A percentile compares a stretch with the other conserved stretches of the same genome.
Conservation (phyloP, 345 rosid genomes). For the Isatis tinctoria region DNA sequence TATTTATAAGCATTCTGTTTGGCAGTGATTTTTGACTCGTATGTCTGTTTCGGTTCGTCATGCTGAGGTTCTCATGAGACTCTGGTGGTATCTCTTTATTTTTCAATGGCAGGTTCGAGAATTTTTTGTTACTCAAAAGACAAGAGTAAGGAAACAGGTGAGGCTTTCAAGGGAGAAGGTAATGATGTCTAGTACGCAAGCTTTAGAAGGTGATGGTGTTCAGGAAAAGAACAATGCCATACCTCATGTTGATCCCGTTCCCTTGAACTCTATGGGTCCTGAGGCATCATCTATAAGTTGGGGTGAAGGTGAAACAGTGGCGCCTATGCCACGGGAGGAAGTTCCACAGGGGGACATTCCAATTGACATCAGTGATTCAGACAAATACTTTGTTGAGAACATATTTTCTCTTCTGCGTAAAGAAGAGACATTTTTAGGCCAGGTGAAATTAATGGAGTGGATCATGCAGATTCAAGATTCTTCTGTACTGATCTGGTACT, state of each 20-base stretch:
- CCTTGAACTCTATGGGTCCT: constrained; percentile 35
- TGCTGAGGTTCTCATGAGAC: not conserved
- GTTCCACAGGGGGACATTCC: constrained; percentile 46
- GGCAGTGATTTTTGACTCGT: not conserved
- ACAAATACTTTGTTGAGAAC: constrained; percentile 66
- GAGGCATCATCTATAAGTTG: constrained; percentile 39
- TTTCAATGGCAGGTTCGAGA: constrained; percentile 66
- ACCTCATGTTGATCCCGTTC: constrained; percentile 25
- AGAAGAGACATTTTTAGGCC: constrained; percentile 94
- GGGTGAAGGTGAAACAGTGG: constrained; percentile 47
- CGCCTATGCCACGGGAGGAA: constrained; percentile 51
- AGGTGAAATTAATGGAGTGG: constrained; percentile 88
- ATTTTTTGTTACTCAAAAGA: constrained; percentile 76
- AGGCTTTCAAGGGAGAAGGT: constrained; percentile 80
- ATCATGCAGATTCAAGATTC: constrained; percentile 81
- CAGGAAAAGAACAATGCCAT: constrained; percentile 15
- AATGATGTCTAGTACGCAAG: constrained; percentile 31
- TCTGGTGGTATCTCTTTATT: not conserved
- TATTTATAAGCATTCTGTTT: not conserved
- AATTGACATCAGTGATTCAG: constrained; percentile 57
- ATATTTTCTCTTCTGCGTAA: constrained; percentile 59
- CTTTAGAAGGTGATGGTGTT: constrained; percentile 29
- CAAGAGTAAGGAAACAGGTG: constrained; percentile 79
- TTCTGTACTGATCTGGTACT: constrained; percentile 71
- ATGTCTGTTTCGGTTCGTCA: not conserved